These are phyloP conservation scores for Sambucus nigra DNA, from an alignment of 129 eudicot genomes.

Conservation along the genomic window DNA sequence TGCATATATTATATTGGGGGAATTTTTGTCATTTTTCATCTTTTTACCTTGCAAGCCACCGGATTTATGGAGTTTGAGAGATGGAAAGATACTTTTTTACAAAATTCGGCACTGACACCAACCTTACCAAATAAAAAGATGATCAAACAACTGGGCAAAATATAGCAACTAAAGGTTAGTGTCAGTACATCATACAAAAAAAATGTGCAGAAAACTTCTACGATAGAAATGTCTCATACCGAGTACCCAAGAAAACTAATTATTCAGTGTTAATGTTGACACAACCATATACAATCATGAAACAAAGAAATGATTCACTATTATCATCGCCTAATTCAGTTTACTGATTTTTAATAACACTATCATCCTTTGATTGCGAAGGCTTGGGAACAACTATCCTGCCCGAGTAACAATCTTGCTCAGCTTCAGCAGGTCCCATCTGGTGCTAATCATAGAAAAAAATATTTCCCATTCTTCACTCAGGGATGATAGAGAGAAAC, in stretches of 20 bases:
- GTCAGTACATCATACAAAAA: neutral
- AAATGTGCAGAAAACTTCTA: neutral
- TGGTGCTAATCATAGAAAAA: too few species aligned
- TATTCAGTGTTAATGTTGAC: neutral
- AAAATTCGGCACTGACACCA: conserved; percentile 15
- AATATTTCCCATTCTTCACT: too few species aligned
- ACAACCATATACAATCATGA: neutral
- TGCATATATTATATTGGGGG: too few species aligned
- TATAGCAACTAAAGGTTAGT: neutral
- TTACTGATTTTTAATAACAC: conserved; percentile 14
- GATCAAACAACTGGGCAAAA: too few species aligned
- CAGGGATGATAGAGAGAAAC: too few species aligned
- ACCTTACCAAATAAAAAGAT: neutral
- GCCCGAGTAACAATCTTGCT: conserved; percentile 18
- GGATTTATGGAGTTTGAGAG: too few species aligned
- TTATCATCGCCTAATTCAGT: neutral
- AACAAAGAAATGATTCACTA: neutral
- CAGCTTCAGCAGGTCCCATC: conserved; percentile 16
- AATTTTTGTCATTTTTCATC: too few species aligned
- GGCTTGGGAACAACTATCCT: conserved; percentile 21
- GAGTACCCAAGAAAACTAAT: neutral
- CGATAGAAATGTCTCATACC: neutral
- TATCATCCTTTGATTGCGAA: conserved; percentile 27
- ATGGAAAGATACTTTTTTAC: conserved; percentile 13
- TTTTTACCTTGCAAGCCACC: too few species aligned